phyloP scores from a whole-genome alignment of 2,329 filamentous ascomycete genomes.

The Metarhizium sp. region DNA sequence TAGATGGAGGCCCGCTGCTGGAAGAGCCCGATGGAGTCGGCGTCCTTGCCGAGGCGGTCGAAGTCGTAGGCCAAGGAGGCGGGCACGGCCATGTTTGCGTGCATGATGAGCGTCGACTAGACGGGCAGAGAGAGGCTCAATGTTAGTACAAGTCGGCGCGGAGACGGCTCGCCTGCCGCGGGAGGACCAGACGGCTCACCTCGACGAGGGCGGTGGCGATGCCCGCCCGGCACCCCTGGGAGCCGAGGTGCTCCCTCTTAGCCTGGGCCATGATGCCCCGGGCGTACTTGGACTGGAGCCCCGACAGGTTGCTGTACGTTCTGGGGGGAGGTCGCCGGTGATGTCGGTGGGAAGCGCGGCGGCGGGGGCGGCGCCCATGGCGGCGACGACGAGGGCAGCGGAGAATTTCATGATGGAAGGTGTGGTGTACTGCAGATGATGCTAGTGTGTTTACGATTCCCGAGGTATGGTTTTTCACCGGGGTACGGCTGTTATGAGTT shows the following conservation, averaged over 20 bases:
- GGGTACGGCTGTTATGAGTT: too few relatives aligned
- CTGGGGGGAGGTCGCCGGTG: neutral
- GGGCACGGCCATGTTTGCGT: conserved; percentile 3
- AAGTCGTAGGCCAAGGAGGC: conserved; percentile 3
- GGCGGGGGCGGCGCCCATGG: neutral
- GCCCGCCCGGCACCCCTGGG: conserved; percentile 10
- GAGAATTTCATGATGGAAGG: neutral
- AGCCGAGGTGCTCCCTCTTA: neutral
- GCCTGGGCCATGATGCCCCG: neutral
- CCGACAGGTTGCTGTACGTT: neutral
- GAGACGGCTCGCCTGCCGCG: too few relatives aligned
- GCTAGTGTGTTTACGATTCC: neutral
- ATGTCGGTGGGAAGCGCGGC: neutral
- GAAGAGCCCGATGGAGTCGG: conserved; percentile 9
- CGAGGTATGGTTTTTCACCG: too few relatives aligned
- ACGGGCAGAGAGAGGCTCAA: too few relatives aligned
- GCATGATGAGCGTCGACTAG: conserved; percentile 6
- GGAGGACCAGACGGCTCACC: conserved; percentile 2
- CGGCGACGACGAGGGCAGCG: neutral
- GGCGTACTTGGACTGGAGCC: neutral
- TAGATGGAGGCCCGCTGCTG: conserved; percentile 9
- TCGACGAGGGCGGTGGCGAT: conserved; percentile 13
- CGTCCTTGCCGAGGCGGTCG: conserved; percentile 5
- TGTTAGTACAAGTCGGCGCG: too few relatives aligned
- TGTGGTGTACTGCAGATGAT: neutral